phyloP scores from a whole-genome alignment of 1,139 yeast species.

The Nakaseomyces uthaithaninus region DNA sequence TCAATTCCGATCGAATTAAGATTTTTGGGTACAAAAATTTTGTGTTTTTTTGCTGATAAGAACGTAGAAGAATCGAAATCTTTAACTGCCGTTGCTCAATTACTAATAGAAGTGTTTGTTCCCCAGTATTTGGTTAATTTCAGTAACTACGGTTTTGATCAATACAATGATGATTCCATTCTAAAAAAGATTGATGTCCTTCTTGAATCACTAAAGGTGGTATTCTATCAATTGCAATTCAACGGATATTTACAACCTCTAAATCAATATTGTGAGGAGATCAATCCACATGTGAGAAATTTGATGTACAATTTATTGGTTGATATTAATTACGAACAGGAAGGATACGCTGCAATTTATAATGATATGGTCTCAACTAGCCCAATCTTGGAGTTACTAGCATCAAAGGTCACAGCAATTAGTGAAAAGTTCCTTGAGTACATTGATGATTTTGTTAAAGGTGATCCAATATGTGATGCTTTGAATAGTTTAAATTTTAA shows the following conservation, averaged over 20 bases:
- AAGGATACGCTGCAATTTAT: conserved; percentile 26
- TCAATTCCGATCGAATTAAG: conserved; percentile 59
- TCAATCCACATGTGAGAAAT: conserved; percentile 23
- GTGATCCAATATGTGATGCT: conserved; percentile 26
- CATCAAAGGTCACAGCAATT: conserved; percentile 26
- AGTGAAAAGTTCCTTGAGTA: conserved; percentile 19
- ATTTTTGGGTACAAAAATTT: conserved; percentile 39
- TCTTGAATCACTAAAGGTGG: conserved; percentile 19
- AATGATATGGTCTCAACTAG: conserved; percentile 26
- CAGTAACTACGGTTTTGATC: conserved; percentile 25
- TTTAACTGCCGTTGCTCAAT: conserved; percentile 51
- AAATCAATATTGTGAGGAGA: conserved; percentile 29
- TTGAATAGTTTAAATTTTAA: conserved; percentile 14
- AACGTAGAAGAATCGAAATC: conserved; percentile 34
- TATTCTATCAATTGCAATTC: conserved; percentile 25
- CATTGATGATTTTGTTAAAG: conserved; percentile 22
- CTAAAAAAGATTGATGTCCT: conserved; percentile 18
- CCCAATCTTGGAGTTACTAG: conserved; percentile 26
- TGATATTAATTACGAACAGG: conserved; percentile 28
- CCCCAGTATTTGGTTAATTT: conserved; percentile 38
- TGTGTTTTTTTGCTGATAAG: conserved; percentile 43
- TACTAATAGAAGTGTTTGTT: conserved; percentile 67
- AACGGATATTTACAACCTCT: conserved; percentile 28
- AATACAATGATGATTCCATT: conserved; percentile 5
- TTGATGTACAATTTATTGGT: conserved; percentile 23